phyloP scores from a whole-genome alignment of 192 early-diverging fungal species.

The Entomortierella chlamydospora region DNA sequence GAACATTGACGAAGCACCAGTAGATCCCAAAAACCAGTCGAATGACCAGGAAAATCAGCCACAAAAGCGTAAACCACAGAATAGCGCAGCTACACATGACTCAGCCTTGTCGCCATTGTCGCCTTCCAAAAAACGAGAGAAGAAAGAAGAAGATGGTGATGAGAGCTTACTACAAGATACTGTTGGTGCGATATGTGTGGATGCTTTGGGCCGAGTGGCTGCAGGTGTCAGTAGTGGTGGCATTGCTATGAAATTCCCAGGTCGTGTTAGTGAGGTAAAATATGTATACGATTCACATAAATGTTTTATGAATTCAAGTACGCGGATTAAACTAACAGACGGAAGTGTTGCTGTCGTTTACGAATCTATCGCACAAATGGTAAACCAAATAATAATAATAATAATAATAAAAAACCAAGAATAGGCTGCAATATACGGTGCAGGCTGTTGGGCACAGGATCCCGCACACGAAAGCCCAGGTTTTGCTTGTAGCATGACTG shows the following conservation, averaged over 20 bases:
- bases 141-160: background rate
- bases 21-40: background rate
- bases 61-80: background rate
- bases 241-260: slow-evolving; percentile 84
- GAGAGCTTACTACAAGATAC: slow-evolving; percentile 73
- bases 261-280: slow-evolving; percentile 83
- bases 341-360: too few species aligned
- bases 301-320: background rate
- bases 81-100: background rate
- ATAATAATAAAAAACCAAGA: background rate
- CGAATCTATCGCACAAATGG: too few species aligned
- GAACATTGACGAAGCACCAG: background rate
- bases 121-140: background rate
- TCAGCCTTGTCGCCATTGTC: too few species aligned
- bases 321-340: background rate
- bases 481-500: slow-evolving; percentile 75
- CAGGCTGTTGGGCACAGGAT: slow-evolving; percentile 84
- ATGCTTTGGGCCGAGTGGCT: slow-evolving; percentile 68
- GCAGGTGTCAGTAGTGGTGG: slow-evolving; percentile 90
- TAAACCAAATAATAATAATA: background rate
- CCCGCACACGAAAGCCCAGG: slow-evolving; percentile 18
- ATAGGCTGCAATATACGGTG: slow-evolving; percentile 85
- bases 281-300: too few species aligned
- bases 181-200: slow-evolving; percentile 88
- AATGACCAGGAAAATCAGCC: background rate